These are phyloP conservation scores for Nakazawaea pomicola DNA, from an alignment of 805 yeast genomes.

Conservation along the genomic window DNA sequence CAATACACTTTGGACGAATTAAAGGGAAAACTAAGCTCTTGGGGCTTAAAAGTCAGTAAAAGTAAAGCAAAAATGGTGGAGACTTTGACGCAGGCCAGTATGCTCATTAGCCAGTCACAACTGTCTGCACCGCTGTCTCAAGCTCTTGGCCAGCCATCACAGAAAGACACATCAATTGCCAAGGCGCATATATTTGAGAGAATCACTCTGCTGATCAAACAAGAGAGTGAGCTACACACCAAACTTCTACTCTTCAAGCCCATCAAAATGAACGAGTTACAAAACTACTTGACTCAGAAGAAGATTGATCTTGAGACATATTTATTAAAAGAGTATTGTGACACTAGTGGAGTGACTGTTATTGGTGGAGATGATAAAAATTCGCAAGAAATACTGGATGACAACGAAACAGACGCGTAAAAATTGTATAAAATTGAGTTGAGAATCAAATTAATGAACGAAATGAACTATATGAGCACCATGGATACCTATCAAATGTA, in stretches of 20 bases:
- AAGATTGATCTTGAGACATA: conserved; percentile 17
- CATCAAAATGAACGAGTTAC: conserved; percentile 17
- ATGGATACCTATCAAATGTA: conserved; percentile 16
- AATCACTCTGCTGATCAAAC: conserved; percentile 16
- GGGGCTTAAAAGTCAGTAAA: conserved; percentile 35
- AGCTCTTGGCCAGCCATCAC: not conserved
- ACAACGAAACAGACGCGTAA: too few relatives aligned
- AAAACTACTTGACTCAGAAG: conserved; percentile 14
- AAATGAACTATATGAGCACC: not conserved
- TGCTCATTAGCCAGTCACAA: conserved; percentile 16
- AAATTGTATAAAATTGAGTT: too few relatives aligned
- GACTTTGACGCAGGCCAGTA: conserved; percentile 20
- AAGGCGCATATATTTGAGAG: conserved; percentile 15
- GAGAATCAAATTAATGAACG: too few relatives aligned
- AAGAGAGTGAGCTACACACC: conserved; percentile 14
- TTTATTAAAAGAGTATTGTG: conserved; percentile 21
- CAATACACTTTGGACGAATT: conserved; percentile 17
- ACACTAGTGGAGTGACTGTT: conserved; percentile 25
- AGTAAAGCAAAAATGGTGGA: conserved; percentile 29
- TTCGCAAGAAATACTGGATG: too few relatives aligned
- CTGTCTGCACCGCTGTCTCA: conserved; percentile 12
- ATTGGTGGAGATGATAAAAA: conserved; percentile 1
- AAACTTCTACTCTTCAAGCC: conserved; percentile 23
- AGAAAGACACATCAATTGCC: conserved; percentile 5
- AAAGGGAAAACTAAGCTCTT: conserved; percentile 22